phyloP scores from a whole-genome alignment of 2,329 filamentous ascomycete species.

The Rhytidhysteron rufulum region DNA sequence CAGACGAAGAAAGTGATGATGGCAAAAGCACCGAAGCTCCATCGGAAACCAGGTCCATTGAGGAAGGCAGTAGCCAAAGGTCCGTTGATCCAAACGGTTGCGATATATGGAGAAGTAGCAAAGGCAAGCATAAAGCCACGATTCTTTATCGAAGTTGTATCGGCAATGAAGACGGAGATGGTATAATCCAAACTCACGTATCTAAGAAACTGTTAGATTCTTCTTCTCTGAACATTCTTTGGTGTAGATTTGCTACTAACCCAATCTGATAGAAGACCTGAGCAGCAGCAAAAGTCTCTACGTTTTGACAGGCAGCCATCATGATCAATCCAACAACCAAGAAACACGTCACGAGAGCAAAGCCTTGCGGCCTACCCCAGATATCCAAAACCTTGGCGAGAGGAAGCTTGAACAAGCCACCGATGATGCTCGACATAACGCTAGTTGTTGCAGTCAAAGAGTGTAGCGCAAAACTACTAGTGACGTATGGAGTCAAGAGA shows the following conservation, averaged over 20 bases:
- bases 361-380: constrained; percentile 39
- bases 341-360: constrained; percentile 31
- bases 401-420: constrained; percentile 34
- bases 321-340: constrained; percentile 52
- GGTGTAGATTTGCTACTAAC: neutral
- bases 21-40: constrained; percentile 64
- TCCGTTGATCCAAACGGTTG: constrained; percentile 28
- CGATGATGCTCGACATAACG: constrained; percentile 34
- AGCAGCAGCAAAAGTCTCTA: constrained; percentile 60
- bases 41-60: constrained; percentile 54
- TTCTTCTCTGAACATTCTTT: neutral
- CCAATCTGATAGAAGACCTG: constrained; percentile 66
- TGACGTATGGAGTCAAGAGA: constrained; percentile 39
- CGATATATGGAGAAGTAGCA: constrained; percentile 27
- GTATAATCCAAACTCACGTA: constrained; percentile 57
- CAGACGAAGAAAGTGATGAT: constrained; percentile 61
- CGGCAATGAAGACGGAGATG: constrained; percentile 63
- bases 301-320: constrained; percentile 61
- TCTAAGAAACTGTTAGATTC: neutral
- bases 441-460: constrained; percentile 31
- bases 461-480: constrained; percentile 31
- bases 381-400: constrained; percentile 40
- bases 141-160: constrained; percentile 63
- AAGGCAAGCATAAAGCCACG: constrained; percentile 60
- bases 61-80: constrained; percentile 37